Percentiles rank a stretch among this genome's conserved stretches.
Evolutionary conservation across 2,329 filamentous ascomycete genomes (phyloP).

Genomic region (Monosporascus ibericus): DNA sequence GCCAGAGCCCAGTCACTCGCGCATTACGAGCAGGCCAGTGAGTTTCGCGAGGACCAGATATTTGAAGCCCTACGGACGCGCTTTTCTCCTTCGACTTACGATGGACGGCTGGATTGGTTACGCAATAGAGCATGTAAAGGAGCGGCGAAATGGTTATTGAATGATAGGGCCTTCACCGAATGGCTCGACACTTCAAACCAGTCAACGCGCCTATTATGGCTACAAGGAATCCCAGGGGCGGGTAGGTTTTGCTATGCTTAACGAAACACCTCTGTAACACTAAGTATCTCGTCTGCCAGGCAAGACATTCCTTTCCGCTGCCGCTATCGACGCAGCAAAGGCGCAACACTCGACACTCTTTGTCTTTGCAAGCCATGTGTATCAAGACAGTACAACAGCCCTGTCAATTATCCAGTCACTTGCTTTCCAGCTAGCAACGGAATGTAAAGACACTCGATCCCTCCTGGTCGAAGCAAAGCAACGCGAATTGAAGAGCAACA

Average conservation of each 20-base stretch:
- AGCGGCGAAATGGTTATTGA: constrained; percentile 8
- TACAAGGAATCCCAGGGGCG: constrained; percentile 17
- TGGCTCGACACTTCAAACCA: constrained; percentile 9
- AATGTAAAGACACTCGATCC: constrained; percentile 13
- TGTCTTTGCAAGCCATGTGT: constrained; percentile 10
- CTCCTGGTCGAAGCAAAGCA: constrained; percentile 11
- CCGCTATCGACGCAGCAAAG: constrained; percentile 3
- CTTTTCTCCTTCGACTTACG: constrained; percentile 7
- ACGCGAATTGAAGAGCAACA: constrained; percentile 10
- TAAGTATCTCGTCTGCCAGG: constrained; percentile 1
- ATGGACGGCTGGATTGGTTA: constrained; percentile 6
- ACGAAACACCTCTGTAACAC: too few species aligned
- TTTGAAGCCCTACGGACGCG: constrained; percentile 8
- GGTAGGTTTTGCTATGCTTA: too few species aligned
- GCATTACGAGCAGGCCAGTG: constrained; percentile 2
- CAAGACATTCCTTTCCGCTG: constrained; percentile 11
- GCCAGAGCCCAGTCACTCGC: constrained; percentile 4
- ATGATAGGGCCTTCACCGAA: constrained; percentile 4
- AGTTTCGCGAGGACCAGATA: constrained; percentile 3
- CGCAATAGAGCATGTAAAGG: neutral
- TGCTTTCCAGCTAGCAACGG: constrained; percentile 11
- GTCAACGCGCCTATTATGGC: constrained; percentile 10
- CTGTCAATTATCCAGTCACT: constrained; percentile 13
- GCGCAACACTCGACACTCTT: constrained; percentile 4
- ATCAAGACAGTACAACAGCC: constrained; percentile 5